Conservation (phyloP, 495 filamentous ascomycete genomes). For the Lophium mytilinum region DNA sequence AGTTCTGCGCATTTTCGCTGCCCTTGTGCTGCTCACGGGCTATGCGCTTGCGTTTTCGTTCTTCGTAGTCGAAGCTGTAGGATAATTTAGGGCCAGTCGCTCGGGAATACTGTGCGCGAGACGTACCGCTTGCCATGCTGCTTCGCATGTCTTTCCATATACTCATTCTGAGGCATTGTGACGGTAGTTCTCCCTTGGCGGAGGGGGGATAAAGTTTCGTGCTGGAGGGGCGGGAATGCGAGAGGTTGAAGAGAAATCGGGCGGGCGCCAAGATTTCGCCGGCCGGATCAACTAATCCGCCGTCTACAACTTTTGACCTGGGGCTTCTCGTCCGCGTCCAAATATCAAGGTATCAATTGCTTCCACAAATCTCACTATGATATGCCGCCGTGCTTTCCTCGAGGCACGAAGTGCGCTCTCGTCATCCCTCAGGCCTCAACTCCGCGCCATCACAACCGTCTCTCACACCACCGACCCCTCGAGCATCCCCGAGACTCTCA, state of each 20-base stretch:
- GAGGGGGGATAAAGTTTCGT: not conserved
- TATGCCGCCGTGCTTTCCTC: constrained; percentile 18
- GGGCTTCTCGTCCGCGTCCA: not conserved
- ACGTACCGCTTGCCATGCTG: constrained; percentile 61
- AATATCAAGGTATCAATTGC: not conserved
- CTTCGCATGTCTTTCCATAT: constrained; percentile 85
- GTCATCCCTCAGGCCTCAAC: constrained; percentile 33
- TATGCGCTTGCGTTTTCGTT: constrained; percentile 75
- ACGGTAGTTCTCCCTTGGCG: not conserved
- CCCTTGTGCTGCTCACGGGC: constrained; percentile 82
- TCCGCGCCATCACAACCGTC: constrained; percentile 31
- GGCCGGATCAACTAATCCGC: not conserved
- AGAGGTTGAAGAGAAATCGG: too few relatives aligned
- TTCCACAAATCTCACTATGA: constrained; percentile 13
- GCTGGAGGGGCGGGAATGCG: constrained; percentile 4
- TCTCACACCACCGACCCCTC: constrained; percentile 27
- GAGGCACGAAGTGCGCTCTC: constrained; percentile 29
- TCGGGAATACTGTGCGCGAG: not conserved
- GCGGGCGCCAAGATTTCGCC: too few relatives aligned
- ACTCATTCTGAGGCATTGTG: constrained; percentile 82
- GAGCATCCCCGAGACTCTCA: constrained; percentile 26
- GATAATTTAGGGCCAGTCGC: not conserved
- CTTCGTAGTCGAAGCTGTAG: constrained; percentile 68
- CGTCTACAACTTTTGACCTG: constrained; percentile 5
- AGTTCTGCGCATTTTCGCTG: constrained; percentile 81